A percentile compares a stretch with the other conserved stretches of the same genome.
These are phyloP conservation scores for Malus hybrid DNA, from an alignment of 331 rosid genomes.

Conservation along the genomic window DNA sequence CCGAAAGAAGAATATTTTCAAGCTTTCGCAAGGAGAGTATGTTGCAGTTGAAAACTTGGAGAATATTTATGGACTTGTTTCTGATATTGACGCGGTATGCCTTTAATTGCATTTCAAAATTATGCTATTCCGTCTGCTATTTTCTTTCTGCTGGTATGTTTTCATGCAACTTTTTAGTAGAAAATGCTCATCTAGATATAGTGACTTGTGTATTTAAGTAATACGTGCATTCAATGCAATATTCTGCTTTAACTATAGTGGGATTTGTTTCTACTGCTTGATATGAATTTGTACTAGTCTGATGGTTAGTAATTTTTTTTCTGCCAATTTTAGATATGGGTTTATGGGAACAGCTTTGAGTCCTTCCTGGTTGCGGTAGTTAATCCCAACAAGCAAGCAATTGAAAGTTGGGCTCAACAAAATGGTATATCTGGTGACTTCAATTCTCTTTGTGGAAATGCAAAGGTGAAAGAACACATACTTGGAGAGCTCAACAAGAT, in stretches of 20 bases:
- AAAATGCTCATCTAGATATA: neutral
- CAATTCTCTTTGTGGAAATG: slow-evolving; percentile 56
- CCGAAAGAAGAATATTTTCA: slow-evolving; percentile 96
- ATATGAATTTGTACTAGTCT: neutral
- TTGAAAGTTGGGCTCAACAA: slow-evolving; percentile 78
- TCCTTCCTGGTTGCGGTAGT: slow-evolving; percentile 79
- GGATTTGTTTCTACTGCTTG: neutral
- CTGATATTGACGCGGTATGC: slow-evolving; percentile 72
- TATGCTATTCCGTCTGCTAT: neutral
- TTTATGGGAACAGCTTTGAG: slow-evolving; percentile 95
- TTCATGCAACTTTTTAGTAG: neutral
- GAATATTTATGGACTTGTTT: slow-evolving; percentile 63
- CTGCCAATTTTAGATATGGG: slow-evolving; percentile 64
- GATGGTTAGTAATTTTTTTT: slow-evolving; percentile 2
- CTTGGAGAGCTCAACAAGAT: slow-evolving; percentile 63
- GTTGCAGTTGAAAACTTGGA: slow-evolving; percentile 98
- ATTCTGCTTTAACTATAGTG: neutral
- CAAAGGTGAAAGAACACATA: slow-evolving; percentile 54
- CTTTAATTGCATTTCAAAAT: neutral
- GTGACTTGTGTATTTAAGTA: neutral
- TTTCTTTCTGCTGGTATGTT: neutral
- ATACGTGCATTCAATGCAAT: neutral
- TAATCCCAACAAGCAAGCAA: slow-evolving; percentile 62
- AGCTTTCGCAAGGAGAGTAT: slow-evolving; percentile 98
- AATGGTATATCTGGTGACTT: slow-evolving; percentile 65